These are phyloP conservation scores for Psilocybe cubensis DNA, from an alignment of 768 basidiomycete species.

Conservation along the genomic window DNA sequence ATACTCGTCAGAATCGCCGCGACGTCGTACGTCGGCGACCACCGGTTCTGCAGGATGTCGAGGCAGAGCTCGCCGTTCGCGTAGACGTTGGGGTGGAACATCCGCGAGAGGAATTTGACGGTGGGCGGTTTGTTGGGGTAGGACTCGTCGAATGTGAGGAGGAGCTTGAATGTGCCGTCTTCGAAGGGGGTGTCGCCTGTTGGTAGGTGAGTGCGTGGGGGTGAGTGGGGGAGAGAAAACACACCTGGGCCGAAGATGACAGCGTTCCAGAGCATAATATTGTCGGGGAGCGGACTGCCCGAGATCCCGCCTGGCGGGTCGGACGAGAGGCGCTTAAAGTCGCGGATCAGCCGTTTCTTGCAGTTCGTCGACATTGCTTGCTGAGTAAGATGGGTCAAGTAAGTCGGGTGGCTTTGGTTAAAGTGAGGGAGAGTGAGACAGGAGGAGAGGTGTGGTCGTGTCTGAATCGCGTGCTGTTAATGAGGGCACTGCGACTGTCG, in stretches of 20 bases:
- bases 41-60: slow-evolving; percentile 97
- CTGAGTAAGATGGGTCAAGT: too few species aligned
- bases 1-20: slow-evolving; percentile 97
- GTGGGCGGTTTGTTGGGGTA: slow-evolving; percentile 99
- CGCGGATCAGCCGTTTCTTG: slow-evolving; percentile 93
- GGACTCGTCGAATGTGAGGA: slow-evolving; percentile 94
- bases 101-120: slow-evolving; percentile 94
- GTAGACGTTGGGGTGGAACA: slow-evolving; percentile 99
- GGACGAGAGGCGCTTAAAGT: slow-evolving; percentile 93
- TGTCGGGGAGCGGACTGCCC: slow-evolving; percentile 95
- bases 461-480: too few species aligned
- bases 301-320: slow-evolving; percentile 97
- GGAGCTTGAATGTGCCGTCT: slow-evolving; percentile 97
- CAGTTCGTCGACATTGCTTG: slow-evolving; percentile 78
- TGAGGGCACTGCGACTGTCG: too few species aligned
- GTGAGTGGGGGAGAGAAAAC: slow-evolving; percentile 26
- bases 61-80: slow-evolving; percentile 97
- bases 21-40: slow-evolving; percentile 99
- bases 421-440: too few species aligned
- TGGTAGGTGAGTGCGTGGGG: not conserved
- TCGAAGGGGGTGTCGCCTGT: slow-evolving; percentile 98
- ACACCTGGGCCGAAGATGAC: slow-evolving; percentile 98
- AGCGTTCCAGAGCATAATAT: slow-evolving; percentile 99
- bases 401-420: too few species aligned
- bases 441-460: too few species aligned